Conservation (phyloP, 1,139 yeast species). For the Blastobotrys aristatus region DNA sequence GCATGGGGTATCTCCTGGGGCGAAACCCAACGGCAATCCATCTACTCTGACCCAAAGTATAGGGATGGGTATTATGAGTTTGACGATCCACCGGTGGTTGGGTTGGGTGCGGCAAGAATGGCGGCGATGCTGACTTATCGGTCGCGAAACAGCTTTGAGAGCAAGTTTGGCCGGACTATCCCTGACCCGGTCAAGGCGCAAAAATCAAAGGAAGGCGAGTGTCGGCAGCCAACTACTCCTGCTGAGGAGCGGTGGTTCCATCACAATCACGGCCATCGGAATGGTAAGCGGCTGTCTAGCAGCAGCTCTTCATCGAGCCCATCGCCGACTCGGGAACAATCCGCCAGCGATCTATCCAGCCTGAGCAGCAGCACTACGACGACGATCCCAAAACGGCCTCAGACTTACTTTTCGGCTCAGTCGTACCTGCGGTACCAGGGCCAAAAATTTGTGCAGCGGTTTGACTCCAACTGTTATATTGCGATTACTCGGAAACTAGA, state of each 20-base stretch:
- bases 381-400: constrained; percentile 48
- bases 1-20: constrained; percentile 99
- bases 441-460: constrained; percentile 76
- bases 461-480: constrained; percentile 95
- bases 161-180: constrained; percentile 76
- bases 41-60: constrained; percentile 90
- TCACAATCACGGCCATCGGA: constrained; percentile 59
- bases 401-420: constrained; percentile 91
- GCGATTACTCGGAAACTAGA: constrained; percentile 89
- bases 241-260: constrained; percentile 55
- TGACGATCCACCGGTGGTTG: constrained; percentile 76
- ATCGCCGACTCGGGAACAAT: constrained; percentile 9
- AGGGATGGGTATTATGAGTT: constrained; percentile 77
- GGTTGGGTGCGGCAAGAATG: constrained; percentile 96
- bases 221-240: constrained; percentile 35
- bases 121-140: constrained; percentile 89
- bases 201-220: constrained; percentile 12
- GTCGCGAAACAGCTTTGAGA: constrained; percentile 85
- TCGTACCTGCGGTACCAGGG: constrained; percentile 92
- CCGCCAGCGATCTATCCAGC: constrained; percentile 10
- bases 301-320: constrained; percentile 18
- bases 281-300: constrained; percentile 26
- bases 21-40: constrained; percentile 94
- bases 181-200: constrained; percentile 47
- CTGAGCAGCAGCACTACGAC: background rate